Base-by-base conservation (phyloP, 441 rosid genomes). In the Viola pubescens region DNA sequence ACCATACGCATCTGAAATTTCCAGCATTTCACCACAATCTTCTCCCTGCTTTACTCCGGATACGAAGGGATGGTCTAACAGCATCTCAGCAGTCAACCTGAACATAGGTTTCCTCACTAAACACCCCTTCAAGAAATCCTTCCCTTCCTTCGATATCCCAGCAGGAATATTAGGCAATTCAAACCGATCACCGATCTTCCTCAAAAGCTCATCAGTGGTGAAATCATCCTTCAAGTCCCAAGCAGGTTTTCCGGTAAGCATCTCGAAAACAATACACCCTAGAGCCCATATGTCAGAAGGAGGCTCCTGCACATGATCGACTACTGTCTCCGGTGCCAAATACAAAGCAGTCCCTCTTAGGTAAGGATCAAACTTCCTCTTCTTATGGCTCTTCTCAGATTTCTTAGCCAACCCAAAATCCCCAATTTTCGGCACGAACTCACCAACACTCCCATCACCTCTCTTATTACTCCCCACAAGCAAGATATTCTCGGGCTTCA, bases 391-490 rank as follows among this genome's bases (percentile, higher is more conserved):
- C 8, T 49, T 50, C 9, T 38, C 61, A 52, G 48, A 26, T 14
- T 59, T 54, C 72, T 61, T 77, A 3, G 79, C 73, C 44, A 75
- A 34, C 37, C 82, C 82, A 3, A 78, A 64, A 70, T 78, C 79
- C 7, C 67, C 73, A 4, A 70, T 58, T 60, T 75, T 75, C 1
- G 62, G 64, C 42, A 59, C 69, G 16, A 54, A 73, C 10, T 42
- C 40, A 0, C 34, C 34, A 26, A 26, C 34, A 26, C 34, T 26
- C 34, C 3, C 34, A 26, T 26, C 34, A 26, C 9, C 11, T 3
- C 3, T 37, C 40, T 37, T 26, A 8, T 1, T 1, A 4, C 5
- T 0, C 3, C 54, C 3, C 7, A 41, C 60, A 13, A 63, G 66
- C 46, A 63, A 9, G 8, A 63, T 11, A 37, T 63, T 63, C 26